Conservation (phyloP, 2,329 filamentous ascomycete species). For the Penicillium thymicola region DNA sequence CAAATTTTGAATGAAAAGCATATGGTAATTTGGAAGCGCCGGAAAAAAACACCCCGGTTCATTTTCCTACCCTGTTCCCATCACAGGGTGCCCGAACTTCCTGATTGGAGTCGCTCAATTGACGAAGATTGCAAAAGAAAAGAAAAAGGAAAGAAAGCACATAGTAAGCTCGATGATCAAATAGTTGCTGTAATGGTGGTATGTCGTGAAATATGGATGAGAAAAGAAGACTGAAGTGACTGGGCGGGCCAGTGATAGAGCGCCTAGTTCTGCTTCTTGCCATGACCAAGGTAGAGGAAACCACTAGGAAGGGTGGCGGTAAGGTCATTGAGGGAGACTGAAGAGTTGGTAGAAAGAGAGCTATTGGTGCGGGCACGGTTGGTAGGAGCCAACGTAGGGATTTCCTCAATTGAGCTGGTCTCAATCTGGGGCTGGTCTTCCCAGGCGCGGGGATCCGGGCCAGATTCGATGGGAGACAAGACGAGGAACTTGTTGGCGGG, state of each 20-base stretch:
- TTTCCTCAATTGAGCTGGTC: conserved; percentile 6
- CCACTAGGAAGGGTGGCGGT: conserved; percentile 19
- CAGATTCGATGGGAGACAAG: conserved; percentile 31
- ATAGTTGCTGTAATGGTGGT: conserved; percentile 14
- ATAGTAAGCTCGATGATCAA: conserved; percentile 1
- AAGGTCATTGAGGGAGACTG: conserved; percentile 14
- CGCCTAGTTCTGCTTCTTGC: conserved; percentile 12
- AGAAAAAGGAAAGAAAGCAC: background rate
- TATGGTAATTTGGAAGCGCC: background rate
- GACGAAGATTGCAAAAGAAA: conserved; percentile 8
- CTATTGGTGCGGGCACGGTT: conserved; percentile 27
- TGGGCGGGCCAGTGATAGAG: conserved; percentile 7
- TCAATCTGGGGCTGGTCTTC: conserved; percentile 19
- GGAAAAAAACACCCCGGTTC: background rate
- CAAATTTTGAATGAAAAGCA: background rate
- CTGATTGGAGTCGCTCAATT: conserved; percentile 7
- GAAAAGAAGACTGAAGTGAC: background rate
- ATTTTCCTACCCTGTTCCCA: conserved; percentile 3
- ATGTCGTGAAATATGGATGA: conserved; percentile 6
- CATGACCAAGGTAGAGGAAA: conserved; percentile 31
- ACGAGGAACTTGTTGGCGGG: conserved; percentile 25
- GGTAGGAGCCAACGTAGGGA: conserved; percentile 9
- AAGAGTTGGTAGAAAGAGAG: conserved; percentile 25
- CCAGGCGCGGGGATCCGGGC: conserved; percentile 23
- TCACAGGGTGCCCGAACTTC: background rate